Conservation (phyloP, 495 filamentous ascomycete genomes). For the Penicillium soppii region DNA sequence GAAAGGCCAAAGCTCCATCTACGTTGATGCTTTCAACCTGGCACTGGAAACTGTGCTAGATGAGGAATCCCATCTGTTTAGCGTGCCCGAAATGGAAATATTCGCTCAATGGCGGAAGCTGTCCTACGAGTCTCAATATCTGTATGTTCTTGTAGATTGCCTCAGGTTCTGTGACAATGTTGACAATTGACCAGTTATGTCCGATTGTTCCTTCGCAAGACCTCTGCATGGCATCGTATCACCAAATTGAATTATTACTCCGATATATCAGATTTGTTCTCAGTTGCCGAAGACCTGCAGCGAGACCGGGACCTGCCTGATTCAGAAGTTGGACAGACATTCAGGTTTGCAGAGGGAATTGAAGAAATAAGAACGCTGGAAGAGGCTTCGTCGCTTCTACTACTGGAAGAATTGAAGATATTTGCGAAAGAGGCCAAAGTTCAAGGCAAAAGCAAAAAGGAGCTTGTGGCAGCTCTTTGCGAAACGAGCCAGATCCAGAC, state of each 20-base stretch:
- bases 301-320: slow-evolving; percentile 41
- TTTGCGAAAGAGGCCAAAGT: slow-evolving; percentile 86
- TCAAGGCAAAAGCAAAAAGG: slow-evolving; percentile 85
- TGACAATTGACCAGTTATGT: slow-evolving; percentile 63
- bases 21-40: slow-evolving; percentile 96
- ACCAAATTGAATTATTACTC: slow-evolving; percentile 72
- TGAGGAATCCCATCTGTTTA: slow-evolving; percentile 86
- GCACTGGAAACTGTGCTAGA: slow-evolving; percentile 87
- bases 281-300: slow-evolving; percentile 61
- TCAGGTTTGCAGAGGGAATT: slow-evolving; percentile 79
- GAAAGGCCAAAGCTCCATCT: slow-evolving; percentile 78
- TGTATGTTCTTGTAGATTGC: slow-evolving; percentile 54
- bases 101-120: slow-evolving; percentile 74
- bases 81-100: slow-evolving; percentile 72
- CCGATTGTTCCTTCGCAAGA: slow-evolving; percentile 90
- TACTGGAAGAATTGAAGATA: slow-evolving; percentile 80
- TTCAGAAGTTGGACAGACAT: slow-evolving; percentile 48
- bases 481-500: slow-evolving; percentile 70
- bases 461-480: slow-evolving; percentile 69
- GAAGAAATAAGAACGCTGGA: slow-evolving; percentile 75
- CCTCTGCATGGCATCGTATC: slow-evolving; percentile 89
- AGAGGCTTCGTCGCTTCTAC: slow-evolving; percentile 78
- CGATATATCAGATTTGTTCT: slow-evolving; percentile 73
- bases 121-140: slow-evolving; percentile 85
- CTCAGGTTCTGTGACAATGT: not conserved